These are phyloP conservation scores for Paracoccidioides brasiliensis DNA, from an alignment of 2,329 filamentous ascomycete genomes.

Conservation along the genomic window DNA sequence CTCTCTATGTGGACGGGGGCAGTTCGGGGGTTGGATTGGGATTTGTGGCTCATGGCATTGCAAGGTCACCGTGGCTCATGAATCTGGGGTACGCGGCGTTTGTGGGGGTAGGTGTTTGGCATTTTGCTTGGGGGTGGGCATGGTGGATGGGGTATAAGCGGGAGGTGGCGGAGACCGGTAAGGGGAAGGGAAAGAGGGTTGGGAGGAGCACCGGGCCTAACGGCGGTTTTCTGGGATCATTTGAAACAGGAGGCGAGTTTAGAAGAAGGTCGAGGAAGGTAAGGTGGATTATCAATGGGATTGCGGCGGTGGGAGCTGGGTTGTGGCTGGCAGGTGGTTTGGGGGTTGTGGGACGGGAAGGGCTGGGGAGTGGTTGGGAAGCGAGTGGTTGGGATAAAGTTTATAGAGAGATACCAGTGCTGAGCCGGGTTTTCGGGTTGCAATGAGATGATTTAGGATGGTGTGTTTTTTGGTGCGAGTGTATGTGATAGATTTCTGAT, in stretches of 20 bases:
- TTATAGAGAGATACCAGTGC: constrained; percentile 46
- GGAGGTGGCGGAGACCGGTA: constrained; percentile 10
- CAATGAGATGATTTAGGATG: neutral
- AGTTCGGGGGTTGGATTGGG: constrained; percentile 73
- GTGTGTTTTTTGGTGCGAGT: too few relatives aligned
- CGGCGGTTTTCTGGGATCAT: constrained; percentile 21
- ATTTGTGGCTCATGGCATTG: constrained; percentile 77
- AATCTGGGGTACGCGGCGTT: constrained; percentile 57
- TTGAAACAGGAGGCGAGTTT: constrained; percentile 39
- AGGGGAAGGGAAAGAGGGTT: constrained; percentile 16
- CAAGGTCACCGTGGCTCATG: constrained; percentile 53
- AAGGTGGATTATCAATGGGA: constrained; percentile 59
- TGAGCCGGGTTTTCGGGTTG: constrained; percentile 25
- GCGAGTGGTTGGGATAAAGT: constrained; percentile 67
- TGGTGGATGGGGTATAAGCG: constrained; percentile 53
- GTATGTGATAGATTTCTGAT: neutral
- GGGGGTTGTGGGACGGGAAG: constrained; percentile 61
- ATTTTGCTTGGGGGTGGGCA: constrained; percentile 76
- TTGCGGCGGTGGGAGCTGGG: constrained; percentile 43
- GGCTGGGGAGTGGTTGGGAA: constrained; percentile 62
- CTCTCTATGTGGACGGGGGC: constrained; percentile 65
- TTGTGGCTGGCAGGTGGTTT: constrained; percentile 76
- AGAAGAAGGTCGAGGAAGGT: constrained; percentile 45
- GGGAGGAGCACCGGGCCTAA: constrained; percentile 18
- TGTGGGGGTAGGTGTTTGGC: constrained; percentile 54